Evolutionary conservation across 2,329 filamentous ascomycete genomes (phyloP), one percentile per base, ranked within the genome.

Genomic region (Penicillium griseofulvum): DNA sequence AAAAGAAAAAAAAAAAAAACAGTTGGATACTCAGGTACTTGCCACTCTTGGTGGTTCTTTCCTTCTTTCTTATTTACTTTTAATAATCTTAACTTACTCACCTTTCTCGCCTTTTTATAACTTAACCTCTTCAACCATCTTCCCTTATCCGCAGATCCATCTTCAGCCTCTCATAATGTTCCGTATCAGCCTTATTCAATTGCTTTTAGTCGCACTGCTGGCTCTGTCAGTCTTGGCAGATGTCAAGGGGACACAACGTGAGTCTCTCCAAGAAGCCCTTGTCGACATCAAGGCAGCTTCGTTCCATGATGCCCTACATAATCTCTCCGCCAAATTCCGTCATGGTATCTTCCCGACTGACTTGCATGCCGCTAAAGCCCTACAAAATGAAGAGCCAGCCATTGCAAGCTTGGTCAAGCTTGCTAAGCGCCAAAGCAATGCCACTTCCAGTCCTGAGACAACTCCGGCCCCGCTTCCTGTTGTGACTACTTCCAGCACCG

Each of bases 311-410:
- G 82, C 88, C 50, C 78, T 91, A 31, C 85, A 89, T 70, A 76
- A 80, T 58, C 81, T 86, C 64, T 77, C 86, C 51, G 79, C 81
- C 45, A 83, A 83, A 66, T 90, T 86, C 73, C 81, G 85, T 68
- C 82, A 89, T 67, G 87, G 87, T 55, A 80, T 89, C 53, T 89
- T 86, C 70, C 80, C 83, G 59, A 83, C 84, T 59, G 87, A 88
- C 65, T 80, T 79, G 61, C 77, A 80, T 11, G 86, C 86, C 26
- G 78, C 88, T 52, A 83, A 88, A 69, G 83, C 81, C 33, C 79
- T 88, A 28, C 82, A 85, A 72, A 76, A 78, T 41, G 80, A 82
- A 60, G 81, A 89, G 66, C 81, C 84, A 22, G 78, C 81, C 36
- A 76, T 89, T 36, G 86, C 86, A 17, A 83, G 80, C 10, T 82